Percentiles rank a stretch among this genome's conserved stretches.
Conservation (phyloP, 2,329 filamentous ascomycete species). For the Aureobasidium uvarum region DNA sequence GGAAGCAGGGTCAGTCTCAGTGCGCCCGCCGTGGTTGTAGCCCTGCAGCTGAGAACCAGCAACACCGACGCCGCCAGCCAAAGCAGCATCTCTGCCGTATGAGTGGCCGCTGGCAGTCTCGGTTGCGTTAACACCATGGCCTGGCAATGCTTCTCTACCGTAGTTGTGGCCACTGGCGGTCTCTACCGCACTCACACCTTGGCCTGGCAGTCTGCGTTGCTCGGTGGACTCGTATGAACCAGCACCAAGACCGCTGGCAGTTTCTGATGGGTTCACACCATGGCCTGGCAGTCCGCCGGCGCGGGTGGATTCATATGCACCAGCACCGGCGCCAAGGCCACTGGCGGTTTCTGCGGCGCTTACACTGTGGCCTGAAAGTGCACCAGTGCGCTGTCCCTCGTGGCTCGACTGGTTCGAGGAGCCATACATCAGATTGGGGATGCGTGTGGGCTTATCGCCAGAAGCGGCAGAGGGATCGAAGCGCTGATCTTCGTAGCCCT, state of each 20-base stretch:
- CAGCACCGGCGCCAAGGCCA: constrained; percentile 28
- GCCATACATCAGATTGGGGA: constrained; percentile 15
- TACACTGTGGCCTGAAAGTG: neutral
- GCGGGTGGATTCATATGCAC: too few species aligned
- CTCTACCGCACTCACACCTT: neutral
- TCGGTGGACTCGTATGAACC: too few species aligned
- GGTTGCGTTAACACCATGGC: neutral
- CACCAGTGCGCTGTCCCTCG: neutral
- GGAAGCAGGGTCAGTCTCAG: constrained; percentile 26
- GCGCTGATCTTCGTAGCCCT: constrained; percentile 22
- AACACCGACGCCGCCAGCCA: constrained; percentile 37
- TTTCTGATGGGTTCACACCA: constrained; percentile 27
- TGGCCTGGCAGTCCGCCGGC: neutral
- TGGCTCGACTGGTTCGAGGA: neutral
- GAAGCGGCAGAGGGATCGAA: constrained; percentile 21
- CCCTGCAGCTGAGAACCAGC: constrained; percentile 30
- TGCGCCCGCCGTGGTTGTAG: constrained; percentile 9
- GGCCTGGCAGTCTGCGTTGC: neutral
- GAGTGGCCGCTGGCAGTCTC: neutral
- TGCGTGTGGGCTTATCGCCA: neutral
- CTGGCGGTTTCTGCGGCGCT: constrained; percentile 32
- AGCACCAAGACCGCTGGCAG: constrained; percentile 31
- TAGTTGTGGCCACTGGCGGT: neutral
- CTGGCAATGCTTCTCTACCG: constrained; percentile 34
- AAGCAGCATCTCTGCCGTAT: constrained; percentile 36